A percentile compares a stretch with the other conserved stretches of the same genome.
Evolutionary conservation across 75 land plant species (phyloP).

Genomic region (Chamaecyparis obtusa): DNA sequence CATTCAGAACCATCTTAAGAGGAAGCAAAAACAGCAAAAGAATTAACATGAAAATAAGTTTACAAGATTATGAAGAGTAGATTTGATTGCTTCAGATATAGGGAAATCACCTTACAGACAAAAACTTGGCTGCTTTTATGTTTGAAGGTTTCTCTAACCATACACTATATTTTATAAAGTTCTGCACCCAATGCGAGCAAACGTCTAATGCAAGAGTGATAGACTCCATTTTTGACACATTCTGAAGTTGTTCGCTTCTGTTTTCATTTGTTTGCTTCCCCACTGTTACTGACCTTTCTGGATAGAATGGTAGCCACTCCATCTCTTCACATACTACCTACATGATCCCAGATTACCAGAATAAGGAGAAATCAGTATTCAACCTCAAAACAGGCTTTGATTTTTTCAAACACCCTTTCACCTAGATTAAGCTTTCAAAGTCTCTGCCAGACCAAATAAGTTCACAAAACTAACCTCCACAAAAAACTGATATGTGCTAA

Average conservation of each 20-base stretch:
- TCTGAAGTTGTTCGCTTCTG: conserved; percentile 26
- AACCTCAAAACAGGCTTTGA: not conserved
- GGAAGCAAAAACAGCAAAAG: not conserved
- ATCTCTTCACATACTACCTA: conserved; percentile 97
- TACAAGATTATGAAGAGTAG: not conserved
- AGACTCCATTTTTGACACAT: conserved; percentile 43
- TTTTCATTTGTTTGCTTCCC: conserved; percentile 37
- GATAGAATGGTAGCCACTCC: conserved; percentile 95
- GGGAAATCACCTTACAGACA: conserved; percentile 58
- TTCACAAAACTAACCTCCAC: conserved; percentile 71
- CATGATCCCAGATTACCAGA: not conserved
- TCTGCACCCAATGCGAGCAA: conserved; percentile 82
- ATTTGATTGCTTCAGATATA: not conserved
- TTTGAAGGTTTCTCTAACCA: conserved; percentile 84
- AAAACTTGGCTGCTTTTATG: conserved; percentile 69
- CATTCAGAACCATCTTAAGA: not conserved
- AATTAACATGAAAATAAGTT: not conserved
- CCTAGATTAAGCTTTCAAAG: not conserved
- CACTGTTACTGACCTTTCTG: conserved; percentile 20
- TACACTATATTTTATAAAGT: conserved; percentile 81
- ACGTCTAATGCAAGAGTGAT: conserved; percentile 54
- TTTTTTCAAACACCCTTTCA: not conserved
- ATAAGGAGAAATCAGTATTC: conserved; percentile 1
- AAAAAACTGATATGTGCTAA: conserved; percentile 91
- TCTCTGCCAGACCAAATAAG: not conserved